A percentile compares a stretch with the other conserved stretches of the same genome.
phyloP scores from a whole-genome alignment of 495 filamentous ascomycete genomes.

The Tuber brumale region DNA sequence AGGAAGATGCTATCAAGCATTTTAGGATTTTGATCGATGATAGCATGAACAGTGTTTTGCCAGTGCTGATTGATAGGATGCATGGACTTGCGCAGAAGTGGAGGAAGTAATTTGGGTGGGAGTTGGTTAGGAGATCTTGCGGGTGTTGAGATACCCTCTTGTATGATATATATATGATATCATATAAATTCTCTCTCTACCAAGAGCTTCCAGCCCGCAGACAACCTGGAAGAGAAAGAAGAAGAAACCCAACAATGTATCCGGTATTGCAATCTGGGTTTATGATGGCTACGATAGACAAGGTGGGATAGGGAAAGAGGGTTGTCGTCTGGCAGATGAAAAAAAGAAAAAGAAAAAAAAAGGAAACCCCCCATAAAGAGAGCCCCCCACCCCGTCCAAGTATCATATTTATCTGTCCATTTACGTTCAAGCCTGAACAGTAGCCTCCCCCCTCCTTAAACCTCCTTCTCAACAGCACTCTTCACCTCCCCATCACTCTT shows the following conservation, averaged over 20 bases:
- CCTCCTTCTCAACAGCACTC: not conserved
- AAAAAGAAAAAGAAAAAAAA: not conserved
- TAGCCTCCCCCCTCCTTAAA: not conserved
- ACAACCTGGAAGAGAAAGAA: not conserved
- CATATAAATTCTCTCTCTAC: not conserved
- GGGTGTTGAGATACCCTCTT: not conserved
- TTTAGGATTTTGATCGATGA: constrained; percentile 85
- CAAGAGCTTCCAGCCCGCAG: not conserved
- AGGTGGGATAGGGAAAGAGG: not conserved
- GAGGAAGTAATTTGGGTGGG: constrained; percentile 52
- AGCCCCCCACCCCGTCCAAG: not conserved
- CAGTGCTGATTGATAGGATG: constrained; percentile 87
- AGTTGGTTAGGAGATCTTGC: not conserved
- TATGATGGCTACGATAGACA: not conserved
- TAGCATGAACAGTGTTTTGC: constrained; percentile 77
- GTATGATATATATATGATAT: not conserved
- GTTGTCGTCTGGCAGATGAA: not conserved
- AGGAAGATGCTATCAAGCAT: constrained; percentile 84
- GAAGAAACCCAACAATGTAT: not conserved
- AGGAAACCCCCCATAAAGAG: not conserved
- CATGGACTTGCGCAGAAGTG: constrained; percentile 92
- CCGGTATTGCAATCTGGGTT: not conserved
- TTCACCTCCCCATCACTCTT: not conserved
- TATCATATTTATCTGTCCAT: not conserved
- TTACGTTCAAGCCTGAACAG: not conserved